Evolutionary conservation across 1,284 basidiomycete species (phyloP).

Genomic region (Sanghuangporus sanghuang): DNA sequence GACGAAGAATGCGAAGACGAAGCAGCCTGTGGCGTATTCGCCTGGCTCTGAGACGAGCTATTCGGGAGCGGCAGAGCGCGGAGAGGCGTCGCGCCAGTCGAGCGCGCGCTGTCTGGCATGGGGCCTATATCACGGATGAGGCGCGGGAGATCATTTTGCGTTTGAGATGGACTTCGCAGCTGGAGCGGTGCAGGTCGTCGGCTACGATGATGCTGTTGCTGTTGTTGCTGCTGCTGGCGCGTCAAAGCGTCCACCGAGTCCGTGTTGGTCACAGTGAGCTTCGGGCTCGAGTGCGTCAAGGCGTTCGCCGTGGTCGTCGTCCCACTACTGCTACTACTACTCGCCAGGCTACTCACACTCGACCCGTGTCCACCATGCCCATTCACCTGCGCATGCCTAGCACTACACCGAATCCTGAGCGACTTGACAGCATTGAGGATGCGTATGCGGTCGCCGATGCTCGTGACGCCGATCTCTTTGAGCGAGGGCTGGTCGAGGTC

Average conservation of each 20-base stretch:
- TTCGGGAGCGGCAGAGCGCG: conserved; percentile 38
- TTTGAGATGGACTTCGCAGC: conserved; percentile 42
- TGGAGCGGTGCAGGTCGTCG: conserved; percentile 59
- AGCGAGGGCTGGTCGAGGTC: conserved; percentile 83
- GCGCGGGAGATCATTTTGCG: conserved; percentile 51
- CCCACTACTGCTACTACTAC: conserved; percentile 22
- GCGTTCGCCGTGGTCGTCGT: conserved; percentile 10
- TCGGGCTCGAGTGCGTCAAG: conserved; percentile 12
- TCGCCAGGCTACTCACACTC: no score
- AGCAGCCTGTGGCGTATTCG: conserved; percentile 21
- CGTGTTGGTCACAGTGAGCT: conserved; percentile 20
- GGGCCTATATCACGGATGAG: conserved; percentile 52
- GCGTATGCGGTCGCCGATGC: conserved; percentile 86
- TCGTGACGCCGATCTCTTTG: conserved; percentile 84
- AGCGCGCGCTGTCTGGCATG: conserved; percentile 48
- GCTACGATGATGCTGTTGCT: conserved; percentile 42
- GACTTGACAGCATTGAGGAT: conserved; percentile 80
- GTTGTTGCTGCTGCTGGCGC: conserved; percentile 26
- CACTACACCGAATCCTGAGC: conserved; percentile 47
- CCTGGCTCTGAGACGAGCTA: conserved; percentile 18
- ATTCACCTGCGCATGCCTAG: not conserved
- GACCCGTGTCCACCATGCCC: not conserved
- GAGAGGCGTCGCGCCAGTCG: conserved; percentile 26
- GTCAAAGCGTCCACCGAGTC: conserved; percentile 16
- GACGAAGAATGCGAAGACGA: conserved; percentile 27